Evolutionary conservation across 2,329 filamentous ascomycete species (phyloP).

Genomic region (Aspergillus floridensis): DNA sequence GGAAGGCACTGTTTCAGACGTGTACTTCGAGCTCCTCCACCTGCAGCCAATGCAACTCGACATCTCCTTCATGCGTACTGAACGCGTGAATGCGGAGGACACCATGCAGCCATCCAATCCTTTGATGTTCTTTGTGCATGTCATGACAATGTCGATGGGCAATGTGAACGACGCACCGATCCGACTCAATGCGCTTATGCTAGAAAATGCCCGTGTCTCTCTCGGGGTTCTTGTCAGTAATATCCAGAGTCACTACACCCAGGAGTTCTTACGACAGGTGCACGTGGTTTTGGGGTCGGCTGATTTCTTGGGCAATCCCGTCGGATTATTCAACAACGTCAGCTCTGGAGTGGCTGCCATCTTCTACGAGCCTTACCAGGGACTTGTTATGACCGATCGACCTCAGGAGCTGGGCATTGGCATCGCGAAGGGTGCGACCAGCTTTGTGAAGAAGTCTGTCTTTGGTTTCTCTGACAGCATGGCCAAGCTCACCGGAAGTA

Average conservation of each 20-base stretch:
- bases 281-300: slow-evolving; percentile 97
- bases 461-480: slow-evolving; percentile 97
- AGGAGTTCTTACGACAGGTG: slow-evolving; percentile 91
- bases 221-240: slow-evolving; percentile 79
- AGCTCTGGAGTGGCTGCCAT: slow-evolving; percentile 96
- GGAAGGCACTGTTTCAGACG: slow-evolving; percentile 81
- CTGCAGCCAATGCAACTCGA: slow-evolving; percentile 98
- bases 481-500: slow-evolving; percentile 94
- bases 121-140: slow-evolving; percentile 97
- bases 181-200: slow-evolving; percentile 84
- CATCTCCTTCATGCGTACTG: slow-evolving; percentile 93
- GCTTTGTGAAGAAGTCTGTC: slow-evolving; percentile 97
- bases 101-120: slow-evolving; percentile 88
- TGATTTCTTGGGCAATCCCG: slow-evolving; percentile 95
- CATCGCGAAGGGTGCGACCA: slow-evolving; percentile 93
- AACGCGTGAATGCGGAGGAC: slow-evolving; percentile 93
- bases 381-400: slow-evolving; percentile 90
- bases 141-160: slow-evolving; percentile 98
- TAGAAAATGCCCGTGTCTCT: slow-evolving; percentile 93
- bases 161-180: slow-evolving; percentile 98
- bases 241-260: slow-evolving; percentile 91
- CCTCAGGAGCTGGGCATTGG: slow-evolving; percentile 93
- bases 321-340: slow-evolving; percentile 96
- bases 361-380: slow-evolving; percentile 99
- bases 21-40: slow-evolving; percentile 96